A percentile compares a stretch with the other conserved stretches of the same genome.
Conservation (phyloP, 2,329 filamentous ascomycete genomes). For the Calonectria hongkongensis region DNA sequence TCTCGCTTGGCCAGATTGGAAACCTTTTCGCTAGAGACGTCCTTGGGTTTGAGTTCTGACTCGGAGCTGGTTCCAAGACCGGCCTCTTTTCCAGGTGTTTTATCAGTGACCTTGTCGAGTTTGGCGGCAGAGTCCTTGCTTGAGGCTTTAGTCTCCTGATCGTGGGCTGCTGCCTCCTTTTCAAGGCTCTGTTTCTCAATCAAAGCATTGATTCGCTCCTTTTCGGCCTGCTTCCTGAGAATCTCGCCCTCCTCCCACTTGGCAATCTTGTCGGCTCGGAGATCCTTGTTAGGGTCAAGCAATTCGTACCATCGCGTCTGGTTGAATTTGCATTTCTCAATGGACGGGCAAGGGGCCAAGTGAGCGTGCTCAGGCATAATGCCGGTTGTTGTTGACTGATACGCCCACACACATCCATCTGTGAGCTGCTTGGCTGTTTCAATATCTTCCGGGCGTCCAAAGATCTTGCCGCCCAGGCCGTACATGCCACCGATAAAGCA, state of each 20-base stretch:
- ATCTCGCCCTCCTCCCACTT: constrained; percentile 67
- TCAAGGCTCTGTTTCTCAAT: constrained; percentile 23
- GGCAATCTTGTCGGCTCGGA: constrained; percentile 65
- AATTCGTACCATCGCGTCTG: constrained; percentile 68
- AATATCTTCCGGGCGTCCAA: constrained; percentile 75
- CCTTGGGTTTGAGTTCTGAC: constrained; percentile 32
- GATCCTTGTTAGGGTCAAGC: constrained; percentile 68
- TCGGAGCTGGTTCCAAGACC: neutral
- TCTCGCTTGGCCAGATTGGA: constrained; percentile 45
- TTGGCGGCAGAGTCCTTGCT: constrained; percentile 10
- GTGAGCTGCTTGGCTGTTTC: constrained; percentile 78
- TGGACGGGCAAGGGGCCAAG: constrained; percentile 67
- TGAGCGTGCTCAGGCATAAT: constrained; percentile 78
- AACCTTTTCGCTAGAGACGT: constrained; percentile 22
- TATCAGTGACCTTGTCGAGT: neutral
- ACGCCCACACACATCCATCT: constrained; percentile 82
- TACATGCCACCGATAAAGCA: constrained; percentile 85
- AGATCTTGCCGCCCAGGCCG: constrained; percentile 78
- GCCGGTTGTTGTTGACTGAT: constrained; percentile 74
- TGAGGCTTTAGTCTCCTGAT: constrained; percentile 3
- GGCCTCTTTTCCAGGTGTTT: neutral
- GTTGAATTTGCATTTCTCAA: constrained; percentile 71
- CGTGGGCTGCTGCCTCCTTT: neutral
- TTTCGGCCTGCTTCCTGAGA: constrained; percentile 52
- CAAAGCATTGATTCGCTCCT: constrained; percentile 29